These are phyloP conservation scores for Penicillium sp. DNA, from an alignment of 2,329 filamentous ascomycete species.

Conservation along the genomic window DNA sequence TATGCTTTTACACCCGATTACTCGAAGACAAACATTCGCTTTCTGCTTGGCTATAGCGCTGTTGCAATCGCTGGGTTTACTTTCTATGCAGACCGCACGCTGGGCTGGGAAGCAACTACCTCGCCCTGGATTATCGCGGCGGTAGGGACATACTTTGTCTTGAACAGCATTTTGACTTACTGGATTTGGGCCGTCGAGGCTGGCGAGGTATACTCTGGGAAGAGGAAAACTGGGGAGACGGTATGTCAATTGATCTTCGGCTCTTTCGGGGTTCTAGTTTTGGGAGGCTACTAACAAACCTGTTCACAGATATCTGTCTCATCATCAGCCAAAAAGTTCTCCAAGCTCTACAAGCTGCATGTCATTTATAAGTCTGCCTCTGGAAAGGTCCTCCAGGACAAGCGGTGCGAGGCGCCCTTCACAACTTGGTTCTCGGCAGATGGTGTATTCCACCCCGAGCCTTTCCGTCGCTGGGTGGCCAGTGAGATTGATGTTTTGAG, in stretches of 20 bases:
- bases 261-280: not conserved
- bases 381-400: slow-evolving; percentile 41
- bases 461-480: slow-evolving; percentile 61
- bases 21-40: slow-evolving; percentile 74
- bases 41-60: slow-evolving; percentile 77
- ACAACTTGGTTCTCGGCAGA: slow-evolving; percentile 59
- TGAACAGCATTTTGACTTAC: slow-evolving; percentile 74
- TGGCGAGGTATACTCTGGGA: slow-evolving; percentile 76
- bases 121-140: slow-evolving; percentile 70
- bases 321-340: slow-evolving; percentile 72
- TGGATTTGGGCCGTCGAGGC: slow-evolving; percentile 86
- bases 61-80: slow-evolving; percentile 77
- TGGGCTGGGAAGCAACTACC: slow-evolving; percentile 85
- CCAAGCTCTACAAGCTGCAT: slow-evolving; percentile 74
- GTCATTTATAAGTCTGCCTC: slow-evolving; percentile 49
- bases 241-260: slow-evolving; percentile 28
- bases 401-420: slow-evolving; percentile 55
- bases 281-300: slow-evolving; percentile 3
- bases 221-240: slow-evolving; percentile 65
- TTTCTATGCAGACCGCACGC: slow-evolving; percentile 88
- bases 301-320: slow-evolving; percentile 64
- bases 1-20: slow-evolving; percentile 74
- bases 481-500: slow-evolving; percentile 55
- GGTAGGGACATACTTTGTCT: slow-evolving; percentile 71
- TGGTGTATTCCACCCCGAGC: slow-evolving; percentile 58